Evolutionary conservation across 1,284 basidiomycete genomes (phyloP), one percentile per base, ranked within the genome.

Genomic region (Xerocomus minutiporus): DNA sequence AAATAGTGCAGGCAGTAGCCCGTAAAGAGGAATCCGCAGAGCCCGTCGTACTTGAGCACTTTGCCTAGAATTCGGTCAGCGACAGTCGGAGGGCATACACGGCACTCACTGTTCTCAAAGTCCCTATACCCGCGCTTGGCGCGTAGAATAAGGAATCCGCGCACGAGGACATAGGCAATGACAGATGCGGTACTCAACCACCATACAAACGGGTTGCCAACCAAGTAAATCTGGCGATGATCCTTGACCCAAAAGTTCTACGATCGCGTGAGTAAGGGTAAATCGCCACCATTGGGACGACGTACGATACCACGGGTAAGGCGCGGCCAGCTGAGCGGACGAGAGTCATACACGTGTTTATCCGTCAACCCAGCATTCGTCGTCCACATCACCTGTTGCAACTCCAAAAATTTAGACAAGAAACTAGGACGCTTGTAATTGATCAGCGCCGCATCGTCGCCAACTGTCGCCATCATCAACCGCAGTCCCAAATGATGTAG

Each of bases 211-310:
- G 94, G 93, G 70, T 98, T 99, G 7, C 96, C 96, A 31, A 97
- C 79, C 41, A 99, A 80, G 71, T 99, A 99, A 55, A 99, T 89
- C 66, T 98, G 96, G 35, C 83, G 81, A 68, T 98, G 88, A 57
- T 98, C 91, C 70, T 95, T 94, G 40, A 96, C 93, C 97, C 97
- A 99, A 74, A 98, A 99, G 74, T 95, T 94, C 88, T 91, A 58
- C 32, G 38, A 34, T 52, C 4, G 13, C 20, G 48, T 47, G 34
- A 58, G 46, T n/a, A 35, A 36, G 11, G 13, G 11, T 11, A 26
- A 20, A 31, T 23, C 49, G 3, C 20, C 36, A 36, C 13, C 36
- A 25, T 8, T 17, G 40, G 41, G n/a, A 25, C 1, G 3, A 79
- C 90, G 75, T 58, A 93, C 92, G 67, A 99, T 99, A 36, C 97